Evolutionary conservation across 2,329 filamentous ascomycete species (phyloP).

Genomic region (Dactylellina haptotyla): DNA sequence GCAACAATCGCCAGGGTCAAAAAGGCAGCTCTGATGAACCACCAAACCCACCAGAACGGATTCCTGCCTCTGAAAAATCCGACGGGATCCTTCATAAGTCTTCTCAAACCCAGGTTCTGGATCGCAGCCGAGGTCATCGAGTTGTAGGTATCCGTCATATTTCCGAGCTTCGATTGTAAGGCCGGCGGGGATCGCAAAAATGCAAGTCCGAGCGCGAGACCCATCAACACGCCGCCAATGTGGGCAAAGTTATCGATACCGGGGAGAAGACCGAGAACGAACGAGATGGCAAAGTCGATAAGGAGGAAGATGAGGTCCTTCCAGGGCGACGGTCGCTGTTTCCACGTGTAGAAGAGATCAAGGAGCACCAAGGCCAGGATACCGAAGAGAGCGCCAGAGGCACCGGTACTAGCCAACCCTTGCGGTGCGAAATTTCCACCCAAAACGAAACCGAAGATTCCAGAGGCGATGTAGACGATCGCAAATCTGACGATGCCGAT

Average conservation of each 20-base stretch:
- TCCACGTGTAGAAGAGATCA: conserved; percentile 93
- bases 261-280: conserved; percentile 89
- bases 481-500: conserved; percentile 90
- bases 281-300: conserved; percentile 86
- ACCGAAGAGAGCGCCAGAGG: conserved; percentile 89
- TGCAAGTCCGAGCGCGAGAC: conserved; percentile 84
- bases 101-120: conserved; percentile 56
- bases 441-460: conserved; percentile 95
- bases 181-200: conserved; percentile 87
- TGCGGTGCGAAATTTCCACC: conserved; percentile 91
- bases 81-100: conserved; percentile 71
- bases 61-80: conserved; percentile 93
- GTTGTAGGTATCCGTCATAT: conserved; percentile 75
- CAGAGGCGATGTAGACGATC: conserved; percentile 86
- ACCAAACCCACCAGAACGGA: conserved; percentile 97
- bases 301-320: conserved; percentile 89
- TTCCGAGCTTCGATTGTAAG: conserved; percentile 77
- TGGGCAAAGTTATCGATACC: conserved; percentile 97
- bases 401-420: conserved; percentile 72
- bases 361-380: conserved; percentile 87
- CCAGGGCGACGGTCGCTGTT: conserved; percentile 76
- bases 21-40: conserved; percentile 81
- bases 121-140: conserved; percentile 69
- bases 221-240: conserved; percentile 95
- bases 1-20: conserved; percentile 82